Percentiles rank a stretch among this genome's conserved stretches.
Evolutionary conservation across 192 early-diverging fungal species (phyloP).

Genomic region (Backusella westeae): DNA sequence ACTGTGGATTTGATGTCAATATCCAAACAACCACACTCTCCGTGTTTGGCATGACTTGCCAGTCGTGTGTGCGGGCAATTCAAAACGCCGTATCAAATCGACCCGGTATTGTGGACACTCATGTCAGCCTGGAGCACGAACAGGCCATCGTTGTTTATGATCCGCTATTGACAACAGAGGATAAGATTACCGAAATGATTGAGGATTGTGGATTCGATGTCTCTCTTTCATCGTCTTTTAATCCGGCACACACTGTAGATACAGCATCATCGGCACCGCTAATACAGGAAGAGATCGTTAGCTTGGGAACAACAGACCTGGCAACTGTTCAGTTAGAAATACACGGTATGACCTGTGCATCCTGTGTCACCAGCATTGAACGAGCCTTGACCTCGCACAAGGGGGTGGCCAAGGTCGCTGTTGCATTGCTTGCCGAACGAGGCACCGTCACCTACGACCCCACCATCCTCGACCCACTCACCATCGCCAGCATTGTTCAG

Average conservation of each 20-base stretch:
- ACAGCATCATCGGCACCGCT: not conserved
- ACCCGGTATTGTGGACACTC: slow-evolving; percentile 48
- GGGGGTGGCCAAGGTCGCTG: slow-evolving; percentile 44
- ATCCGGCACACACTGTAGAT: slow-evolving; percentile 68
- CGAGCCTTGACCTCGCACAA: slow-evolving; percentile 50
- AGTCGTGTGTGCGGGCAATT: slow-evolving; percentile 76
- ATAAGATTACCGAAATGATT: slow-evolving; percentile 2
- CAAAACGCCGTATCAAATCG: slow-evolving; percentile 50
- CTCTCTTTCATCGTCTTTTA: slow-evolving; percentile 69
- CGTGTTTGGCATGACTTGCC: slow-evolving; percentile 85
- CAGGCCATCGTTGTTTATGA: not conserved
- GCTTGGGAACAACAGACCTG: slow-evolving; percentile 41
- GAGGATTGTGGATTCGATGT: slow-evolving; percentile 23
- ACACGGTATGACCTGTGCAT: slow-evolving; percentile 88
- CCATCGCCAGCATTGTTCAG: slow-evolving; percentile 67
- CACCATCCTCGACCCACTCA: slow-evolving; percentile 25
- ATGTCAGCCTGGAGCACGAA: slow-evolving; percentile 56
- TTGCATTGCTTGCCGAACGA: slow-evolving; percentile 76
- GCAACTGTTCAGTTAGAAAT: slow-evolving; percentile 68
- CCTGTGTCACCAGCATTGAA: slow-evolving; percentile 78
- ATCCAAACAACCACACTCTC: slow-evolving; percentile 10
- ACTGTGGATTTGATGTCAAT: slow-evolving; percentile 65
- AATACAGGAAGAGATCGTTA: not conserved
- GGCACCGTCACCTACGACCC: slow-evolving; percentile 74
- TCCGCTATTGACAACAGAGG: not conserved